A percentile compares a stretch with the other conserved stretches of the same genome.
phyloP scores from a whole-genome alignment of 345 rosid genomes.

The Heritiera littoralis region DNA sequence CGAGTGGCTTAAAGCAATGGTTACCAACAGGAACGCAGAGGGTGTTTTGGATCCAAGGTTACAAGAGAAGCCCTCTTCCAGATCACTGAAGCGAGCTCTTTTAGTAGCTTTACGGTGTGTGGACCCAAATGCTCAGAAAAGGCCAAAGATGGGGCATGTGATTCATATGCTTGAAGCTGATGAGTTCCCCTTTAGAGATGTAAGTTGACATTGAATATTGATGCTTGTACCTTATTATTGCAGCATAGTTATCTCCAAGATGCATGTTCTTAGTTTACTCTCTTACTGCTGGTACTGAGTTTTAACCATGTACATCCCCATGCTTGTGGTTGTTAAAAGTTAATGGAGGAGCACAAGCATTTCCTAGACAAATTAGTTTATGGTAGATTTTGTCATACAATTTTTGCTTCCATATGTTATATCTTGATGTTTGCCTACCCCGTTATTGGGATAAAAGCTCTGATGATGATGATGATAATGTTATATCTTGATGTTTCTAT shows the following conservation, averaged over 20 bases:
- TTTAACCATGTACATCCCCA: neutral
- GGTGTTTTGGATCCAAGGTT: slow-evolving; percentile 83
- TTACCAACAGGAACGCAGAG: slow-evolving; percentile 75
- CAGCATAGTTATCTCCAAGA: neutral
- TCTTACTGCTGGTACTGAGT: neutral
- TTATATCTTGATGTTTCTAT: neutral
- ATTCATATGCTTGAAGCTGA: slow-evolving; percentile 98
- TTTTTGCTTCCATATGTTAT: neutral
- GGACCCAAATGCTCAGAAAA: slow-evolving; percentile 91
- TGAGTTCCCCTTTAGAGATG: slow-evolving; percentile 77
- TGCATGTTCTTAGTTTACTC: neutral
- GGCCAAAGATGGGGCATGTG: slow-evolving; percentile 96
- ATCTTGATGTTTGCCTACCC: neutral
- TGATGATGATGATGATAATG: too few species aligned
- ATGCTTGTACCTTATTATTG: neutral
- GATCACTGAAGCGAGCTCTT: slow-evolving; percentile 85
- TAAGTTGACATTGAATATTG: slow-evolving; percentile 30
- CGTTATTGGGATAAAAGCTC: too few species aligned
- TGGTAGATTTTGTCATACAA: neutral
- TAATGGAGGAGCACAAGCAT: neutral
- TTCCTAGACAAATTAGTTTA: slow-evolving; percentile 6
- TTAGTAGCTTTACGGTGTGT: slow-evolving; percentile 90
- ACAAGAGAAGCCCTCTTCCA: slow-evolving; percentile 72
- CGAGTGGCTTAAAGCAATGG: slow-evolving; percentile 94
- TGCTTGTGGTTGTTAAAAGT: neutral